Evolutionary conservation across 2,329 filamentous ascomycete species (phyloP).

Genomic region (Teratosphaeriaceae sp.): DNA sequence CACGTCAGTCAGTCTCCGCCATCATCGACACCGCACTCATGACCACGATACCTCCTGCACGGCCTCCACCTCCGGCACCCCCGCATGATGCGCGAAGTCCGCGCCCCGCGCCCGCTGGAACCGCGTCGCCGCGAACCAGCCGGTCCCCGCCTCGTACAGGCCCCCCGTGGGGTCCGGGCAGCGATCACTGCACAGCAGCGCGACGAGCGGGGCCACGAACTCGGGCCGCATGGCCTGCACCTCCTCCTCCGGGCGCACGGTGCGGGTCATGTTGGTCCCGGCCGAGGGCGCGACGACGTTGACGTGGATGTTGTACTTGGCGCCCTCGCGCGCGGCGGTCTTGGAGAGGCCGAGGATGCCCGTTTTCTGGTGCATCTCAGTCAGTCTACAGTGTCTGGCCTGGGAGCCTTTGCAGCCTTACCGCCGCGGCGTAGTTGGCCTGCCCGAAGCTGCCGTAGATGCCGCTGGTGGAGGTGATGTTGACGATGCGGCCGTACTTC

Average conservation of each 20-base stretch:
- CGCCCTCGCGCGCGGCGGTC: constrained; percentile 81
- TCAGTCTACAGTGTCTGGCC: not conserved
- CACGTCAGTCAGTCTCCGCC: constrained; percentile 72
- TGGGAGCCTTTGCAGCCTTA: constrained; percentile 5
- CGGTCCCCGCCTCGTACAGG: constrained; percentile 88
- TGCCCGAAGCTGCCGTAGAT: constrained; percentile 99
- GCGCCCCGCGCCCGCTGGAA: constrained; percentile 88
- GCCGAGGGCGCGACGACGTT: constrained; percentile 97
- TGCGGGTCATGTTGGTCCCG: constrained; percentile 87
- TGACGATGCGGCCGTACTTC: constrained; percentile 92
- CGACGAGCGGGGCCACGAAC: constrained; percentile 88
- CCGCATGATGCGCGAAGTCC: constrained; percentile 53
- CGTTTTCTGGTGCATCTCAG: constrained; percentile 19
- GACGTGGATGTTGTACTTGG: constrained; percentile 93
- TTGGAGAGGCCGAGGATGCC: constrained; percentile 92
- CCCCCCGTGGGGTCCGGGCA: constrained; percentile 67
- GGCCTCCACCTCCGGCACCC: constrained; percentile 11
- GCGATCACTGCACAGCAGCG: constrained; percentile 77
- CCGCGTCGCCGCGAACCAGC: constrained; percentile 82
- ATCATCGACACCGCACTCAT: not conserved
- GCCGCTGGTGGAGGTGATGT: constrained; percentile 91
- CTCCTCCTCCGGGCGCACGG: constrained; percentile 88
- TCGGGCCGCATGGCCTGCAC: constrained; percentile 97
- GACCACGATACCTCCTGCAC: constrained; percentile 10
- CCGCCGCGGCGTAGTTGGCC: constrained; percentile 77